These are phyloP conservation scores for Schizosaccharomyces lindneri DNA, from an alignment of 805 yeast genomes.

Conservation along the genomic window DNA sequence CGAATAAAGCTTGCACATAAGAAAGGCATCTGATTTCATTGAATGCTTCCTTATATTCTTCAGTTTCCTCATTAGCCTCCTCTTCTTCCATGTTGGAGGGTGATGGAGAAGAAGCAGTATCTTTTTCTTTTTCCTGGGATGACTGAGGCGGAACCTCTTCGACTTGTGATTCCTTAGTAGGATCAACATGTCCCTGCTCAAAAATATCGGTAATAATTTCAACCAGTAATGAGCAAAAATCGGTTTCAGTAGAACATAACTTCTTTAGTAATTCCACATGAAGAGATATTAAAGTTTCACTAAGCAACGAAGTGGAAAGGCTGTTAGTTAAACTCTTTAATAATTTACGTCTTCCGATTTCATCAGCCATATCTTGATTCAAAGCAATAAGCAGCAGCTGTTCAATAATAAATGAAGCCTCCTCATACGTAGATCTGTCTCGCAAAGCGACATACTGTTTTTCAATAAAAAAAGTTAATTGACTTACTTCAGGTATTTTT, in stretches of 20 bases:
- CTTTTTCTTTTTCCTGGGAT: conserved; percentile 19
- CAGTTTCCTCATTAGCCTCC: conserved; percentile 8
- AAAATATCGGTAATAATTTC: conserved; percentile 63
- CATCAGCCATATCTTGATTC: conserved; percentile 68
- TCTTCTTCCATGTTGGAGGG: background rate
- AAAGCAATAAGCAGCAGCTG: conserved; percentile 46
- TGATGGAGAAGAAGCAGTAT: conserved; percentile 7
- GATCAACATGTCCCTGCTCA: conserved; percentile 26
- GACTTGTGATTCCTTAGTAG: conserved; percentile 13
- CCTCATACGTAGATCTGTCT: conserved; percentile 18
- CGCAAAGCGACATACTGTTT: conserved; percentile 12
- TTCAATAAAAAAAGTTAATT: conserved; percentile 32
- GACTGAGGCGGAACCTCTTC: background rate
- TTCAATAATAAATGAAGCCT: conserved; percentile 45
- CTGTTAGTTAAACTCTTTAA: conserved; percentile 26
- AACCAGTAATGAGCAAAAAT: conserved; percentile 60
- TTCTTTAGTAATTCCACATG: conserved; percentile 42
- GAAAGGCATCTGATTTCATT: conserved; percentile 30
- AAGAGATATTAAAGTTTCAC: conserved; percentile 28
- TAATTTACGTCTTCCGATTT: conserved; percentile 65
- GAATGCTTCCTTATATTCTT: conserved; percentile 8
- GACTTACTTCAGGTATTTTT: conserved; percentile 55
- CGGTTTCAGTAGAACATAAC: conserved; percentile 54
- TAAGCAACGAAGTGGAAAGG: conserved; percentile 26
- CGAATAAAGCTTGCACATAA: conserved; percentile 44